A percentile compares a stretch with the other conserved stretches of the same genome.
These are phyloP conservation scores for Paraleonurus japonicus DNA, from an alignment of 257 asterid species.

Conservation along the genomic window DNA sequence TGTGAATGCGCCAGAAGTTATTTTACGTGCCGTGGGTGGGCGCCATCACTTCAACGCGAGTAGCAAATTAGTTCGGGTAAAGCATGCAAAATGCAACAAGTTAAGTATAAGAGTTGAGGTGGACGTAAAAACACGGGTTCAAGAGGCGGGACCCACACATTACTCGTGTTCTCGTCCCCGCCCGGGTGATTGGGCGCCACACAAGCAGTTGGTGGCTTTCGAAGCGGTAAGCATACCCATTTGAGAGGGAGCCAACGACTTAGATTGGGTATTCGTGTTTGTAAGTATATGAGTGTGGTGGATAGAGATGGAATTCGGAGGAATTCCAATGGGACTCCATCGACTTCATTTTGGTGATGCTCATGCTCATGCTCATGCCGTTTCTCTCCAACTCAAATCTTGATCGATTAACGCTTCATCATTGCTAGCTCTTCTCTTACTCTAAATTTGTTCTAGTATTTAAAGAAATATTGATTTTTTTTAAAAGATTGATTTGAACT, in stretches of 20 bases:
- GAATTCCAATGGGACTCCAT: constrained; percentile 75
- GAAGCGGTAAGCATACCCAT: constrained; percentile 44
- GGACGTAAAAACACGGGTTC: constrained; percentile 62
- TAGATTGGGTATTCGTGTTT: constrained; percentile 46
- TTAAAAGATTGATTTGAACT: not conserved
- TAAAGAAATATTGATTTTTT: not conserved
- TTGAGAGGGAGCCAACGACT: constrained; percentile 38
- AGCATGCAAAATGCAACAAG: constrained; percentile 49
- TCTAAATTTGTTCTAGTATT: not conserved
- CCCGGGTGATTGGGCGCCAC: constrained; percentile 52
- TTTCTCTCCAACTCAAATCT: constrained; percentile 46
- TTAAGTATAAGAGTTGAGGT: constrained; percentile 39
- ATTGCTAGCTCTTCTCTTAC: not conserved
- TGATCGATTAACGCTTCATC: constrained; percentile 16
- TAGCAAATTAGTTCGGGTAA: constrained; percentile 43
- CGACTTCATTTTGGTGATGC: constrained; percentile 55
- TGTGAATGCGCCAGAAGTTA: constrained; percentile 47
- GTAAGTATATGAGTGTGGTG: constrained; percentile 75
- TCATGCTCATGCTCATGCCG: constrained; percentile 43
- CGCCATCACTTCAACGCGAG: constrained; percentile 38
- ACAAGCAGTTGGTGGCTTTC: constrained; percentile 62
- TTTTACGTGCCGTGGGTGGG: constrained; percentile 44
- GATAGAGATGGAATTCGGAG: constrained; percentile 60
- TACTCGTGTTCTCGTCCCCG: constrained; percentile 62
- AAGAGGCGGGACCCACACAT: constrained; percentile 56